Evolutionary conservation across 768 basidiomycete species (phyloP).

Genomic region (Boletales sp.): DNA sequence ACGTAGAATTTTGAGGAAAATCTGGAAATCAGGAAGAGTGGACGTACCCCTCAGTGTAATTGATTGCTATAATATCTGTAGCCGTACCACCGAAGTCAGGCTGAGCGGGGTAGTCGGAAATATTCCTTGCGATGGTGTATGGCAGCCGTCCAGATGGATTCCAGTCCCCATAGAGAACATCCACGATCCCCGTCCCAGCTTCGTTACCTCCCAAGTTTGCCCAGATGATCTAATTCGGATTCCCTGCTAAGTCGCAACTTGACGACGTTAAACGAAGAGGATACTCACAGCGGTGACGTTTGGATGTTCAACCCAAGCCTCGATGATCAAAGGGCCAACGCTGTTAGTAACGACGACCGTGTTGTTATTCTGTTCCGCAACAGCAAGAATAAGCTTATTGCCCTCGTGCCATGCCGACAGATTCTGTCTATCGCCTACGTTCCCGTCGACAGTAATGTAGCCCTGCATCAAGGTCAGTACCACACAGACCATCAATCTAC

Average conservation of each 20-base stretch:
- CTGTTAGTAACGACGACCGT: constrained; percentile 82
- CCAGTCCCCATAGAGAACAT: constrained; percentile 71
- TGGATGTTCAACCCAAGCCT: constrained; percentile 71
- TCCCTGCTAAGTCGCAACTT: constrained; percentile 1
- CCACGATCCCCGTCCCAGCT: constrained; percentile 71
- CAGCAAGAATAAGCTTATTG: constrained; percentile 43
- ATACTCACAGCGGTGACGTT: constrained; percentile 63
- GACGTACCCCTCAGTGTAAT: constrained; percentile 54
- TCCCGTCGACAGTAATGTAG: constrained; percentile 58
- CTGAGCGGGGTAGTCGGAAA: constrained; percentile 49
- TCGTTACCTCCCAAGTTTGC: constrained; percentile 67
- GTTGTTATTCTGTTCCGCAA: constrained; percentile 68
- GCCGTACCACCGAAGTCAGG: constrained; percentile 24
- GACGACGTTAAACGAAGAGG: constrained; percentile 1
- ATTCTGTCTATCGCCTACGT: constrained; percentile 38
- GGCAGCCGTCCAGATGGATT: constrained; percentile 75
- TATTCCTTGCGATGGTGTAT: constrained; percentile 65
- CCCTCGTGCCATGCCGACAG: constrained; percentile 37
- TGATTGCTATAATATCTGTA: constrained; percentile 41
- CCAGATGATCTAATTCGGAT: constrained; percentile 37
- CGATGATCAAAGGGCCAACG: constrained; percentile 64
- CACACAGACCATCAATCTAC: not conserved
- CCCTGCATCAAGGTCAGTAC: constrained; percentile 22
- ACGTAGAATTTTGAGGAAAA: not conserved
- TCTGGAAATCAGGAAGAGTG: not conserved